Base-by-base conservation (phyloP, 1,139 yeast species). In the Blastobotrys illinoisensis region DNA sequence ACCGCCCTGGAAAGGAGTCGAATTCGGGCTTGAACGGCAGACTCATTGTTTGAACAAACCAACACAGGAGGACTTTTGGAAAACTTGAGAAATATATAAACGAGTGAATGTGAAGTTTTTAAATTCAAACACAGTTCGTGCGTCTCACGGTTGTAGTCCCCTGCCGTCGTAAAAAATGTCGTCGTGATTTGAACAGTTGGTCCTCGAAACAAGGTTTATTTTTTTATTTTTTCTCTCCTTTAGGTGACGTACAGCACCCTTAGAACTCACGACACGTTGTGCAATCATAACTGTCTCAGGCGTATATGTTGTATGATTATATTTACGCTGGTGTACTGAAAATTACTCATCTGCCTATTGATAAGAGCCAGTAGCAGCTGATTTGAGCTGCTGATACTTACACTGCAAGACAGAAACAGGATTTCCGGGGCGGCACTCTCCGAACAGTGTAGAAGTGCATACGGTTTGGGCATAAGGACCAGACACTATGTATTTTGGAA, bases 11-110 rank as follows among this genome's bases (percentile, higher is more conserved):
- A 21, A 52, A 36, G 52, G 62, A 61, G 56, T 65, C 68, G 44
- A 60, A 64, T 54, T 65, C 68, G 16, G 62, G 60, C 52, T 64
- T 65, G 55, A 61, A 62, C 19, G 68, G 68, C 44, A 64, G 55
- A 57, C 67, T 64, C 67, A 64, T 64, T 46, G 47, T 47, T 40
- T 16, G 26, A 36, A 44, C 50, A 28, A 26, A 21, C 49, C 46
- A 32, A 32, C 40, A n/a, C 40, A 11, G 16, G 40, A 32, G 40
- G 40, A 32, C 40, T 19, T 21, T 45, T 20, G 47, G n/a, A 45
- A 19, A 45, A 45, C 23, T 21, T n/a, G 23, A 26, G 32, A 44
- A 44, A 44, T 19, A 18, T 19, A 5, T 19, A 44, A 19, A 20
- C 46, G 40, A 32, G 40, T 21, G 47, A 11, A 45, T n/a, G 24